phyloP scores from a whole-genome alignment of 768 basidiomycete species.

The Rhodocollybia butyracea region DNA sequence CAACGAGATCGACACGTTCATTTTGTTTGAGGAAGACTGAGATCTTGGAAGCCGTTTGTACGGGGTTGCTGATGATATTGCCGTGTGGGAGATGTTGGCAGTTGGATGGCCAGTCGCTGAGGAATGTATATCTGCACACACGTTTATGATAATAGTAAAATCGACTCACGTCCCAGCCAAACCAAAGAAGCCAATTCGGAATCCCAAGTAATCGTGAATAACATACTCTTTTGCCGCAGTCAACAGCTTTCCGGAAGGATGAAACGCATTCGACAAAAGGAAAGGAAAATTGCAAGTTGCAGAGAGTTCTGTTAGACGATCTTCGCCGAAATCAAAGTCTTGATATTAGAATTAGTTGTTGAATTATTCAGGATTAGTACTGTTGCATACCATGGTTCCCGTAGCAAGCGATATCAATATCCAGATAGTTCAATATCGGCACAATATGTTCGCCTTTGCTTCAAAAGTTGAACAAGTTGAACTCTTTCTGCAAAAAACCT shows the following conservation, averaged over 20 bases:
- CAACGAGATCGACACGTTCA: background rate
- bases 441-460: background rate
- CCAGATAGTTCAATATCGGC: background rate
- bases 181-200: background rate
- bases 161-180: too few species aligned
- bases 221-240: background rate
- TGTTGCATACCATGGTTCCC: background rate
- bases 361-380: background rate
- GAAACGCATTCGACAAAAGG: background rate
- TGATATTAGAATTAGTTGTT: background rate
- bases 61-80: background rate
- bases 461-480: background rate
- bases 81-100: background rate
- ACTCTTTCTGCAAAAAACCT: too few species aligned
- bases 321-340: background rate
- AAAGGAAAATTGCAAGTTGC: background rate
- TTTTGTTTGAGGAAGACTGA: background rate
- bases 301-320: background rate
- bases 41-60: background rate
- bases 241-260: background rate
- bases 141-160: too few species aligned
- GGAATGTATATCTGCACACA: too few species aligned
- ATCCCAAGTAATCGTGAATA: background rate
- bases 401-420: background rate
- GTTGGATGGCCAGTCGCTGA: background rate